Percentiles rank a stretch among this genome's conserved stretches.
phyloP scores from a whole-genome alignment of 73 alveolate species.

The Blepharisma japonicum region DNA sequence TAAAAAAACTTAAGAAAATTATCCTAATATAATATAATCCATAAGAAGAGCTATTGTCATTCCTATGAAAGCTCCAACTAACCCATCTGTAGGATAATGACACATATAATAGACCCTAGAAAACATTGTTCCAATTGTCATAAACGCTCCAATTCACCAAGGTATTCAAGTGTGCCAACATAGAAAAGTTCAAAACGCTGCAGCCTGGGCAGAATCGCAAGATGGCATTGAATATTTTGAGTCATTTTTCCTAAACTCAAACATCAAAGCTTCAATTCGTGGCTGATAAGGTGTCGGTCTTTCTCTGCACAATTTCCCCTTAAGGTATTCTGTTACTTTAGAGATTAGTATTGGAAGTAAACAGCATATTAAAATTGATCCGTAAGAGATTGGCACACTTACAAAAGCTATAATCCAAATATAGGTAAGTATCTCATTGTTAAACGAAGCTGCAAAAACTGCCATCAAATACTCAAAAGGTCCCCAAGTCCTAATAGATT shows the following conservation, averaged over 20 bases:
- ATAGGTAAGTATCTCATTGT: slow-evolving; percentile 8
- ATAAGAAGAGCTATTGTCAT: not conserved
- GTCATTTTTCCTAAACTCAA: slow-evolving; percentile 51
- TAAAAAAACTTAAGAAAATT: no score
- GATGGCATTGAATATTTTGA: slow-evolving; percentile 76
- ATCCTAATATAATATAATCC: no score
- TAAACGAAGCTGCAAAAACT: not conserved
- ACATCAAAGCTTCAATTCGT: slow-evolving; percentile 29
- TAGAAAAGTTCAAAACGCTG: slow-evolving; percentile 52
- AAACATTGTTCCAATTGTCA: slow-evolving; percentile 54
- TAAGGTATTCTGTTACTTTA: not conserved
- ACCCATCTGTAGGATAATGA: slow-evolving; percentile 80
- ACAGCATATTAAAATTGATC: not conserved
- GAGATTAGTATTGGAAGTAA: not conserved
- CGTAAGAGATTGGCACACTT: not conserved
- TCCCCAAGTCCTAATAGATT: not conserved
- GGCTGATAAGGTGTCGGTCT: not conserved
- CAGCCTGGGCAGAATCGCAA: slow-evolving; percentile 84
- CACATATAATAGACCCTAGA: slow-evolving; percentile 76
- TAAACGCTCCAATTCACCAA: slow-evolving; percentile 30
- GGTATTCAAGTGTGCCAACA: slow-evolving; percentile 31
- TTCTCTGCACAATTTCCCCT: not conserved
- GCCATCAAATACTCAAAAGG: slow-evolving; percentile 13
- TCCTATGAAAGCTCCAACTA: slow-evolving; percentile 80
- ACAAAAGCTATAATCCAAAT: not conserved